Base-by-base conservation (phyloP, 2,329 filamentous ascomycete genomes). In the Xylaria multiplex region DNA sequence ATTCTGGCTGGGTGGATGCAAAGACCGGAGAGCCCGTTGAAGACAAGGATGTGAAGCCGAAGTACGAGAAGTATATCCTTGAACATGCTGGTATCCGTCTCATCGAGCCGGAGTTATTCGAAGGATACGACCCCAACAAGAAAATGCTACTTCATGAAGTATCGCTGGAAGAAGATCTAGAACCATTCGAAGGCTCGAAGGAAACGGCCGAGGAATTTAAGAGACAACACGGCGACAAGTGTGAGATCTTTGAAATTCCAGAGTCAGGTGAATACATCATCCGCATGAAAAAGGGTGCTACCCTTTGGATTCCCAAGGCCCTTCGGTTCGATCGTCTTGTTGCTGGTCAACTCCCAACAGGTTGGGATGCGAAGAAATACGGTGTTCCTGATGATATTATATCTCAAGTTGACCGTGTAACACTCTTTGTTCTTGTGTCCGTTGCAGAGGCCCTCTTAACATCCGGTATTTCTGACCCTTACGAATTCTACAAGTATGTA, bases 401-500 rank as follows among this genome's bases (percentile, higher is more conserved):
- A 78, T 91, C 91, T 46, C 96, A 99, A 79, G 96, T 99, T 70
- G 96, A 99, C 76, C 96, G 94, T 6, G 95, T 98, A 72, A 97
- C 96, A 1, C 86, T 99, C 55, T 99, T 93, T 78, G 93, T 98
- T 35, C 91, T 99, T 52, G 94, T 98, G 53, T 96, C 93, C 60
- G 97, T 94, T 54, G 93, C 92, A 1, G 96, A 99, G 81, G 90
- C 94, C 65, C 90, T 99, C 7, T 86, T 99, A 58, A 91, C 93
- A 35, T 91, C 93, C 69, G 96, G 96, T 89, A 95, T 99, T 79
- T 98, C 96, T 30, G 96, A 99, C 78, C 96, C 96, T 22, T 99
- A 98, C 78, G 96, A 99, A 82, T 98, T 99, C 83, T 99, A 99
- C 88, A 94, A 98, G 85, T 99, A 99, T 76, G 94, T 99, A 69